Percentiles rank a stretch among this genome's conserved stretches.
These are phyloP conservation scores for Malania oleifera DNA, from an alignment of 164 flowering plant genomes.

Conservation along the genomic window DNA sequence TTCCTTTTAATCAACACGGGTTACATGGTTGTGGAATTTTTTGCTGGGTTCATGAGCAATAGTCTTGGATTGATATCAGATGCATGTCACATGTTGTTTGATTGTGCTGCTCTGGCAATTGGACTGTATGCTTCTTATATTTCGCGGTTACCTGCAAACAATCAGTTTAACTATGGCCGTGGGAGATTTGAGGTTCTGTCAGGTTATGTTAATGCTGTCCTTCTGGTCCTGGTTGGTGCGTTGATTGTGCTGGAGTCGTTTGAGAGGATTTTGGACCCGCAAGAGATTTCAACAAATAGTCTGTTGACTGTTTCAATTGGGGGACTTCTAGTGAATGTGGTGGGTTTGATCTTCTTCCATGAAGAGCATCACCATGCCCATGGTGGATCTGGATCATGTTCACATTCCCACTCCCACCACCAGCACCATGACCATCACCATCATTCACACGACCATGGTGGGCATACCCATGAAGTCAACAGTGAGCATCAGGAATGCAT, in stretches of 20 bases:
- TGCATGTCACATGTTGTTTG: constrained; percentile 98
- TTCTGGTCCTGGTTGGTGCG: constrained; percentile 85
- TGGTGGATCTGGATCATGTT: constrained; percentile 75
- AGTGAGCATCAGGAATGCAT: constrained; percentile 22
- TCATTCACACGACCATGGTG: constrained; percentile 29
- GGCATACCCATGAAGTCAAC: constrained; percentile 26
- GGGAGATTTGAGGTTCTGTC: constrained; percentile 98
- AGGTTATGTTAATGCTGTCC: constrained; percentile 95
- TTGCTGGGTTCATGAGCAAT: constrained; percentile 92
- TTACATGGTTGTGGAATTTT: constrained; percentile 96
- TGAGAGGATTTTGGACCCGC: constrained; percentile 97
- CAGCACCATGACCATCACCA: constrained; percentile 24
- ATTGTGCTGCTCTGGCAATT: constrained; percentile 96
- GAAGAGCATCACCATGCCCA: constrained; percentile 99
- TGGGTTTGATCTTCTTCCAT: constrained; percentile 89
- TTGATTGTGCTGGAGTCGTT: constrained; percentile 86
- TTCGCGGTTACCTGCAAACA: constrained; percentile 83
- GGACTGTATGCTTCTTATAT: constrained; percentile 95
- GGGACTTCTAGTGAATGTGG: constrained; percentile 83
- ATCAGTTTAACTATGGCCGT: constrained; percentile 84
- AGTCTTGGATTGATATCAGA: constrained; percentile 99
- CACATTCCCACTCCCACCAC: constrained; percentile 51
- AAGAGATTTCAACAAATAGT: constrained; percentile 89
- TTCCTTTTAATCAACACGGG: constrained; percentile 82
- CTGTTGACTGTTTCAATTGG: constrained; percentile 82